Base-by-base conservation (phyloP, 176 grass and related monocot genomes). In the Lolium perenne region DNA sequence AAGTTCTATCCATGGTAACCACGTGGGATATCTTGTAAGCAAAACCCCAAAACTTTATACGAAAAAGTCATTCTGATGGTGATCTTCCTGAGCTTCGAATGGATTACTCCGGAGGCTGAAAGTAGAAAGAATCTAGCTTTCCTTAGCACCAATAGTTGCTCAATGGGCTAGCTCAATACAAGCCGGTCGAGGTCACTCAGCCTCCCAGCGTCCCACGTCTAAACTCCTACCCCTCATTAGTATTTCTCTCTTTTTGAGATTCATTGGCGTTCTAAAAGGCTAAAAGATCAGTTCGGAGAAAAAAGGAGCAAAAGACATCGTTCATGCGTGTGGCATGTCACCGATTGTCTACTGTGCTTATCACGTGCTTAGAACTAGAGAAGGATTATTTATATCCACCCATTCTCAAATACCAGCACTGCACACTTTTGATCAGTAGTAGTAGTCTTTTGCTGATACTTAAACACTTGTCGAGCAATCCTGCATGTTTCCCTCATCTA, bases 111-210 rank as follows among this genome's bases (percentile, higher is more conserved):
- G 23, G 2, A 49, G 3, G 43, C 45, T 15, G 0, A 51, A 51
- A 75, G 71, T 51, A 51, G 71, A 49, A 26, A 49, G 46, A 51
- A 75, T 75, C 71, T 75, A 75, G 71, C 71, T 51, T 29, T 1
- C 13, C 51, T 74, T 50, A 17, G 6, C 71, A 50, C 71, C 71
- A 74, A 74, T 26, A 48, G 71, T 51, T 51, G 50, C 73, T 29
- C 48, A 76, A 76, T 51, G 8, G 48, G 48, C 47, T 53, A 51
- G 46, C 47, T 75, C 72, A 2, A 29, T 76, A 54, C 25, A 76
- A 32, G 47, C 73, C 73, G 48, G 54, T 54, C 73, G 73, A 54
- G 53, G 14, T 35, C 73, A 35, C 25, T 35, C 73, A 6, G 4
- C 49, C 49, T 76, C 48, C 0, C 13, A 38, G 5, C 32, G 15